Percentiles rank a stretch among this genome's conserved stretches.
Evolutionary conservation across 1,139 yeast genomes (phyloP).

Genomic region (Debaryomycetaceae sp.): DNA sequence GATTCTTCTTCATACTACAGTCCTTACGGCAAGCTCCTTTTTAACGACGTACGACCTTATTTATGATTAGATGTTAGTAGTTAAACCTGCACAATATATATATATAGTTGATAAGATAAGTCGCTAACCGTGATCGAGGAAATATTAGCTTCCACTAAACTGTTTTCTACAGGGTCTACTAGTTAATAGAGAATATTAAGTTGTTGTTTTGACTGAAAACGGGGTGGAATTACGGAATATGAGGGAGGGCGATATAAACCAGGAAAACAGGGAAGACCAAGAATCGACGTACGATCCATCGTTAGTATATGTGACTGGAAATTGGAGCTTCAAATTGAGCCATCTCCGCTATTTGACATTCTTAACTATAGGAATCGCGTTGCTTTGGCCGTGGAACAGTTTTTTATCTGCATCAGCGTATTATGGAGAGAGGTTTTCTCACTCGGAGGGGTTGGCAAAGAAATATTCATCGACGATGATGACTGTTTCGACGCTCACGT

Average conservation of each 20-base stretch:
- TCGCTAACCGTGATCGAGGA: no score
- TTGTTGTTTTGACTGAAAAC: constrained; percentile 6
- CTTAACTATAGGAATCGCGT: constrained; percentile 66
- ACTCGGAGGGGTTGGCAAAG: constrained; percentile 50
- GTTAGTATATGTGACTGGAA: constrained; percentile 18
- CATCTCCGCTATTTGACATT: constrained; percentile 60
- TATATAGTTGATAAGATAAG: no score
- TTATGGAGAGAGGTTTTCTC: constrained; percentile 62
- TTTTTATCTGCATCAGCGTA: constrained; percentile 83
- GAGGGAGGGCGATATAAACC: constrained; percentile 9
- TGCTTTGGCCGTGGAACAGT: constrained; percentile 97
- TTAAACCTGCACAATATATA: no score
- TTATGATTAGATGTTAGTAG: no score
- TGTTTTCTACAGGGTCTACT: no score
- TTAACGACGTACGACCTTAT: no score
- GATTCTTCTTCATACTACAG: no score
- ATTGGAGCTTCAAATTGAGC: constrained; percentile 22
- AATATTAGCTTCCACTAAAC: no score
- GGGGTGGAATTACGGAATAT: constrained; percentile 14
- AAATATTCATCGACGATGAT: constrained; percentile 82
- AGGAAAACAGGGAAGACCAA: constrained; percentile 1
- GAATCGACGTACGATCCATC: constrained; percentile 22
- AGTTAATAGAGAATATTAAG: no score
- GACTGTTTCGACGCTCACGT: constrained; percentile 77
- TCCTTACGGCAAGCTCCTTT: no score